Base-by-base conservation (phyloP, 345 rosid genomes). In the Punica granatum region DNA sequence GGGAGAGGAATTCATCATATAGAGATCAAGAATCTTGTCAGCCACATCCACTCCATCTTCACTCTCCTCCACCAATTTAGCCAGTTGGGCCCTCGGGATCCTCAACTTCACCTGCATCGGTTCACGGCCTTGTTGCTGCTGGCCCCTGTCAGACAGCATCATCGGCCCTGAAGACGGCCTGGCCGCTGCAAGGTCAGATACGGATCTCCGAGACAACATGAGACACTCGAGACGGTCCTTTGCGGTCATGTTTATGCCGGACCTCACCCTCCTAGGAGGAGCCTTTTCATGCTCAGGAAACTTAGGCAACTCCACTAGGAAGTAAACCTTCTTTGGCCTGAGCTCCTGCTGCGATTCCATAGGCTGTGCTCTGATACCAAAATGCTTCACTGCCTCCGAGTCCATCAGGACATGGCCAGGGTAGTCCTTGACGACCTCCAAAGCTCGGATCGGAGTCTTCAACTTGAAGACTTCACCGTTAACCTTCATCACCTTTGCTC, bases 381-480 rank as follows among this genome's bases (percentile, higher is more conserved):
- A 91, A 61, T 75, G 81, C 83, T 90, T 88, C 1, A 92, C 99
- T 0, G 91, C 80, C 37, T 84, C 89, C 0, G 98, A 86, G 34
- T 89, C 96, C 71, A 94, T 51, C 18, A 94, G 60, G 10, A 87
- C 93, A 61, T 81, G 85, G 6, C 95, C 96, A 0, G 99, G 98
- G 68, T 88, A 81, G 56, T 84, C 88, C 65, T 78, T 81, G 41
- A 84, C 59, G 1, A 85, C 85, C 16, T 91, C 88, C 15, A 81
- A 63, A 1, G 79, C 93, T 25, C 74, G 81, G 53, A 77, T 71
- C 33, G 96, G 97, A 23, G 96, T 88, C 82, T 81, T 83, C 1
- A 92, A 56, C 69, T 88, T 86, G 72, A 89, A 64, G 3, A 84
- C 83, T 73, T 94, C 97, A 4, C 99, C 99, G 76, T 77, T 78